Percentiles rank a stretch among this genome's conserved stretches.
These are phyloP conservation scores for Beauveria medogensis DNA, from an alignment of 2,329 filamentous ascomycete species.

Conservation along the genomic window DNA sequence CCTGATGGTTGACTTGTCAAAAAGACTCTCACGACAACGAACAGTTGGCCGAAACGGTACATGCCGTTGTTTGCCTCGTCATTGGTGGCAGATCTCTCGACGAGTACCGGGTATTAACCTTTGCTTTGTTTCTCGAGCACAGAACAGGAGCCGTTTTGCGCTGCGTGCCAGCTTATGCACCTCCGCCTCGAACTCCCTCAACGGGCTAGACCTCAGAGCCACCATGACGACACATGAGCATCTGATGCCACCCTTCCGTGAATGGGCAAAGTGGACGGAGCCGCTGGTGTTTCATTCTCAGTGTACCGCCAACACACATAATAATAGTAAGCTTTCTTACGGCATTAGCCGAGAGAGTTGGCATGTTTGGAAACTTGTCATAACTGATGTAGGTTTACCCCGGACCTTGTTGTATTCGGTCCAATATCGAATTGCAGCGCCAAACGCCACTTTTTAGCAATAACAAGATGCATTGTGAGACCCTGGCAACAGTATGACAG, in stretches of 20 bases:
- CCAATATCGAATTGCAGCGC: neutral
- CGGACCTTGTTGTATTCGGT: neutral
- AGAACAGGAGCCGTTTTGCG: neutral
- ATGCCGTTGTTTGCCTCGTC: neutral
- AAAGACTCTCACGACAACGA: neutral
- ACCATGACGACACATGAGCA: constrained; percentile 10
- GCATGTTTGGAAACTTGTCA: neutral
- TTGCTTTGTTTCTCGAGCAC: too few relatives aligned
- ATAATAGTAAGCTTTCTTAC: neutral
- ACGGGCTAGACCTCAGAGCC: neutral
- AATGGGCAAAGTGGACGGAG: neutral
- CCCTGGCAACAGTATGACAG: neutral
- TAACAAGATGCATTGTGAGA: neutral
- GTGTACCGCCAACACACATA: neutral
- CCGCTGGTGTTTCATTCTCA: neutral
- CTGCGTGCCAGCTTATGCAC: constrained; percentile 1
- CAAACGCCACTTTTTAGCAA: neutral
- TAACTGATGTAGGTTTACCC: neutral
- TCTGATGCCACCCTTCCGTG: neutral
- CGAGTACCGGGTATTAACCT: too few relatives aligned
- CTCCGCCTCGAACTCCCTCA: constrained; percentile 4
- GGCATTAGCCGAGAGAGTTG: neutral
- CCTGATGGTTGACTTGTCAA: too few relatives aligned
- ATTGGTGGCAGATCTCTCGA: neutral
- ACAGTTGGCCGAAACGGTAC: neutral